Conservation (phyloP, 2,329 filamentous ascomycete species). For the Dryadomyces quercivorus region DNA sequence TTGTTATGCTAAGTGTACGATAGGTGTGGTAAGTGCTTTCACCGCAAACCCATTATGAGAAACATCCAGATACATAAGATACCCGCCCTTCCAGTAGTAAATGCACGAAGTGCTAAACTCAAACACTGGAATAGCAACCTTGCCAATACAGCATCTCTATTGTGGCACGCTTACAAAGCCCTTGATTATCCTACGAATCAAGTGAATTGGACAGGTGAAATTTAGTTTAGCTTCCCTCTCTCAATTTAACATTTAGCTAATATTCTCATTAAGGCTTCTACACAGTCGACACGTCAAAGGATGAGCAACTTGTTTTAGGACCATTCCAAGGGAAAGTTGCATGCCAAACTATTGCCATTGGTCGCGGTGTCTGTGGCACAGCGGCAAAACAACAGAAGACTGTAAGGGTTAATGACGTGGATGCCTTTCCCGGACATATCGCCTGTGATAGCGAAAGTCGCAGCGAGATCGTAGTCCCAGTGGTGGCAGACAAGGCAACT, state of each 20-base stretch:
- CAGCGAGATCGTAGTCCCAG: constrained; percentile 75
- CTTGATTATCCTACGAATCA: constrained; percentile 50
- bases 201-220: constrained; percentile 66
- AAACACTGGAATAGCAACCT: constrained; percentile 46
- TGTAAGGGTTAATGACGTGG: constrained; percentile 58
- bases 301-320: constrained; percentile 53
- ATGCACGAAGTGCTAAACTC: background rate
- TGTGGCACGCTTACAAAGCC: constrained; percentile 72
- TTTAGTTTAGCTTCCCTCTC: background rate
- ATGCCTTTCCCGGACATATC: constrained; percentile 67
- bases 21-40: background rate
- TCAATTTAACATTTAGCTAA: background rate
- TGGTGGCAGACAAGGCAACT: constrained; percentile 26
- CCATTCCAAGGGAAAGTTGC: constrained; percentile 73
- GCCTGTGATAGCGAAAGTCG: constrained; percentile 64
- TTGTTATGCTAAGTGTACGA: background rate
- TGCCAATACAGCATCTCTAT: constrained; percentile 59
- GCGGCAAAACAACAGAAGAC: constrained; percentile 50
- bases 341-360: constrained; percentile 65
- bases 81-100: too few species aligned
- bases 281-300: constrained; percentile 36
- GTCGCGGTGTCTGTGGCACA: constrained; percentile 62
- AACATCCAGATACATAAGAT: background rate
- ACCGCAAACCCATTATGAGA: background rate
- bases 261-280: constrained; percentile 50